These are phyloP conservation scores for Fusarium caatingaense DNA, from an alignment of 2,329 filamentous ascomycete genomes.

Conservation along the genomic window DNA sequence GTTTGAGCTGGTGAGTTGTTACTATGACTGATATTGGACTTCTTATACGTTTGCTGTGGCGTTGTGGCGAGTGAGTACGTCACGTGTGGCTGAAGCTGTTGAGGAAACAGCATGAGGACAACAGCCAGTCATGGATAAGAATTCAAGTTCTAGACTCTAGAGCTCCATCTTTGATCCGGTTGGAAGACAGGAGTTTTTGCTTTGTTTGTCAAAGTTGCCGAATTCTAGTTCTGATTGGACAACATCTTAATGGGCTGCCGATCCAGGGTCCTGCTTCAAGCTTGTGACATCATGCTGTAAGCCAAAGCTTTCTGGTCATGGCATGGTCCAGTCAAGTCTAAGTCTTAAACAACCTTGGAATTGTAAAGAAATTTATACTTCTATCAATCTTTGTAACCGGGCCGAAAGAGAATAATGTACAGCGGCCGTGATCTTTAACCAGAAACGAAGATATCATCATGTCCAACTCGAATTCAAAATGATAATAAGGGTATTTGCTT, in stretches of 20 bases:
- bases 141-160: neutral
- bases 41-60: constrained; percentile 43
- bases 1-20: neutral
- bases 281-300: constrained; percentile 26
- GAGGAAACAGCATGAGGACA: neutral
- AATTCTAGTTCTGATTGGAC: constrained; percentile 25
- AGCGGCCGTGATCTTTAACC: neutral
- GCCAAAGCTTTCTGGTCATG: neutral
- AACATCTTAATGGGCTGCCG: neutral
- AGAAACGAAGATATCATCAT: neutral
- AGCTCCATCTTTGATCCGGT: constrained; percentile 11
- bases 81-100: constrained; percentile 44
- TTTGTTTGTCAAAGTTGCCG: neutral
- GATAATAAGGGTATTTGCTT: constrained; percentile 30
- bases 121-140: neutral
- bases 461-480: constrained; percentile 11
- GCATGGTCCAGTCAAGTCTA: neutral
- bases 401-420: neutral
- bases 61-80: constrained; percentile 47
- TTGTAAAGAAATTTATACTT: constrained; percentile 11
- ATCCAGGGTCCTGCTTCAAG: constrained; percentile 22
- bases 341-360: neutral
- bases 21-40: neutral
- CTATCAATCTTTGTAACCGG: constrained; percentile 6
- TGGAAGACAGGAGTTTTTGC: neutral